Conservation (phyloP, 768 basidiomycete species). For the Clitopilus hobsonii region DNA sequence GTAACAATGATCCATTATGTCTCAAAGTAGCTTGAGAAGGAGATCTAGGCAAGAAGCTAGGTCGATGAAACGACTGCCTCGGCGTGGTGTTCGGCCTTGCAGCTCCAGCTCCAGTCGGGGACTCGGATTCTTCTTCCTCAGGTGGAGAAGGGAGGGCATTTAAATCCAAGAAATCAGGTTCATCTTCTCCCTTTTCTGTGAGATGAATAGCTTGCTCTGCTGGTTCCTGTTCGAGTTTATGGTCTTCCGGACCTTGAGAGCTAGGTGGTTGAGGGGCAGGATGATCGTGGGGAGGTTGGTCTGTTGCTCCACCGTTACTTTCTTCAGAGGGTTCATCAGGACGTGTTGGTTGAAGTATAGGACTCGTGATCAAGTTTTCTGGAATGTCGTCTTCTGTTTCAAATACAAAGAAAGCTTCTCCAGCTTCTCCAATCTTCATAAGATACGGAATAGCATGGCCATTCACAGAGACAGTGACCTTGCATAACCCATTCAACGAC, state of each 20-base stretch:
- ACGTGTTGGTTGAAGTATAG: constrained; percentile 69
- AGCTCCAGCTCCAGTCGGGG: not conserved
- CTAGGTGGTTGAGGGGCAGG: constrained; percentile 36
- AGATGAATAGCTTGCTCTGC: constrained; percentile 5
- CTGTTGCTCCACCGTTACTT: constrained; percentile 17
- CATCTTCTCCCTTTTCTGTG: constrained; percentile 9
- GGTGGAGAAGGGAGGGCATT: constrained; percentile 40
- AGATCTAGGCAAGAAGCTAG: constrained; percentile 15
- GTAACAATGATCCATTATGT: constrained; percentile 12
- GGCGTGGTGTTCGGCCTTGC: constrained; percentile 25
- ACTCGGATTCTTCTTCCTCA: constrained; percentile 10
- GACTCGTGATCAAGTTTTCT: constrained; percentile 89
- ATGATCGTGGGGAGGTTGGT: constrained; percentile 17
- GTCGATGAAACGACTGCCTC: constrained; percentile 22
- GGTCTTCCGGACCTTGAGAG: constrained; percentile 24
- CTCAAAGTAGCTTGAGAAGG: constrained; percentile 27
- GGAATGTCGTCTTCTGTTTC: constrained; percentile 96
- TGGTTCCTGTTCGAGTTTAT: constrained; percentile 1
- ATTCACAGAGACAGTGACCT: constrained; percentile 91
- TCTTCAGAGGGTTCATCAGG: constrained; percentile 28
- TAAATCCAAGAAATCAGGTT: constrained; percentile 63
- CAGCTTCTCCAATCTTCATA: constrained; percentile 99
- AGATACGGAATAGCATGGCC: constrained; percentile 81
- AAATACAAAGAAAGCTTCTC: constrained; percentile 98
- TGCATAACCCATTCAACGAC: not conserved